A percentile compares a stretch with the other conserved stretches of the same genome.
Conservation (phyloP, 192 early-diverging fungal species). For the Backusella sp. region DNA sequence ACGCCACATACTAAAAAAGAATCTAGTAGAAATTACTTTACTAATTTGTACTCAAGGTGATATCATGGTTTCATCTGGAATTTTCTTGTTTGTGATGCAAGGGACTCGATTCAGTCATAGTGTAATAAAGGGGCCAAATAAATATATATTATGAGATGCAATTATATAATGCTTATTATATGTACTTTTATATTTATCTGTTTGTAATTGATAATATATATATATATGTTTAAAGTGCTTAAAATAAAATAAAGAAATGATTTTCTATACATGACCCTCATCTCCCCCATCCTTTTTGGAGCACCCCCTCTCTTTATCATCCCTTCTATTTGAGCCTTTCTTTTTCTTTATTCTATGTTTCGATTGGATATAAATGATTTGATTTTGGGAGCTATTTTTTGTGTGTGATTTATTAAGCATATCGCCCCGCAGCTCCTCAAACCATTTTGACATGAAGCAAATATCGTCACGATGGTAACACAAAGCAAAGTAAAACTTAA, state of each 20-base stretch:
- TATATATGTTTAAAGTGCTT: neutral
- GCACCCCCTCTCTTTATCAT: neutral
- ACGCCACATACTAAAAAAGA: slow-evolving; percentile 10
- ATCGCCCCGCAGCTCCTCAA: neutral
- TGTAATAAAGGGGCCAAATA: neutral
- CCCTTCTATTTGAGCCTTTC: neutral
- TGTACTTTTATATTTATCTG: neutral
- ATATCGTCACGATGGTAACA: slow-evolving; percentile 3
- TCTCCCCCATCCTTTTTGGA: neutral
- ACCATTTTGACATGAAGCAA: slow-evolving; percentile 7
- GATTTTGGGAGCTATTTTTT: neutral
- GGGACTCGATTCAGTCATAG: neutral
- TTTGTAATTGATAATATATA: neutral
- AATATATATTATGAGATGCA: neutral
- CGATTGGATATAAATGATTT: neutral
- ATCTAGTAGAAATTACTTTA: neutral
- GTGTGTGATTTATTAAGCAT: slow-evolving; percentile 1
- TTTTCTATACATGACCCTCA: neutral
- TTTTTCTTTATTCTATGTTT: neutral
- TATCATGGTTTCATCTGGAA: slow-evolving; percentile 8
- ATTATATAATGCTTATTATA: neutral
- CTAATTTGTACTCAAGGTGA: slow-evolving; percentile 1
- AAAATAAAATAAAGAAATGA: neutral
- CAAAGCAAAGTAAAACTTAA: slow-evolving; percentile 7
- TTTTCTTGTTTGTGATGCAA: slow-evolving; percentile 7